Conservation (phyloP, 352 stramenopile genomes). For the Pythium graminicola region DNA sequence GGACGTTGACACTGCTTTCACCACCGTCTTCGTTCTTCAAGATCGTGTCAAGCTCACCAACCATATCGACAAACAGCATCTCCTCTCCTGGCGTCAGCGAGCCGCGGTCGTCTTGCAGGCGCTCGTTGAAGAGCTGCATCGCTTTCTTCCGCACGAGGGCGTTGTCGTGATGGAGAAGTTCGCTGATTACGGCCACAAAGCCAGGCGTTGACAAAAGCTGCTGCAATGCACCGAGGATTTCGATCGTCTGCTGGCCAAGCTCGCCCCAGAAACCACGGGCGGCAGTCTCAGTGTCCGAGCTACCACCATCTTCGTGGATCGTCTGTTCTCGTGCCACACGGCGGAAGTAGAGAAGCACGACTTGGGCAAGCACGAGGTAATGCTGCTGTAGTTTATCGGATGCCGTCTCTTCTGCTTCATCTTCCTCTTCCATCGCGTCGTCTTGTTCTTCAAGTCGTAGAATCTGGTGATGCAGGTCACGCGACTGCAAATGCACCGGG, state of each 20-base stretch:
- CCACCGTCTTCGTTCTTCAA: conserved; percentile 48
- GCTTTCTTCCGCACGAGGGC: conserved; percentile 83
- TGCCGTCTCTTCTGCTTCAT: conserved; percentile 20
- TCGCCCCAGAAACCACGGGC: conserved; percentile 46
- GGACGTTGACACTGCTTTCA: conserved; percentile 73
- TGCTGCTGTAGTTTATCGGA: conserved; percentile 56
- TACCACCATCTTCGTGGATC: conserved; percentile 32
- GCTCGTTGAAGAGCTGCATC: conserved; percentile 86
- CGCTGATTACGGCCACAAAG: conserved; percentile 80
- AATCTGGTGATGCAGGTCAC: conserved; percentile 70
- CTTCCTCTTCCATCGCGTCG: conserved; percentile 20
- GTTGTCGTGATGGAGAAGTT: conserved; percentile 82
- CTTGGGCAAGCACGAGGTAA: conserved; percentile 74
- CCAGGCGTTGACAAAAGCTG: conserved; percentile 78
- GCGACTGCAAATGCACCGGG: conserved; percentile 49
- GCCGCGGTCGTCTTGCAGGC: conserved; percentile 57
- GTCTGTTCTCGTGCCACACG: conserved; percentile 64
- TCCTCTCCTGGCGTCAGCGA: conserved; percentile 60
- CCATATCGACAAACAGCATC: conserved; percentile 83
- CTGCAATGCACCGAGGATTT: conserved; percentile 72
- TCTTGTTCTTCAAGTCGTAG: conserved; percentile 41
- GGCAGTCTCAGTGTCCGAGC: conserved; percentile 10
- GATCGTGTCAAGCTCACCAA: conserved; percentile 71
- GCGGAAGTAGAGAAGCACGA: conserved; percentile 77
- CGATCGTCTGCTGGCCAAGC: conserved; percentile 51